These are phyloP conservation scores for Saccharomycopsis babjevae DNA, from an alignment of 805 yeast species.

Conservation along the genomic window DNA sequence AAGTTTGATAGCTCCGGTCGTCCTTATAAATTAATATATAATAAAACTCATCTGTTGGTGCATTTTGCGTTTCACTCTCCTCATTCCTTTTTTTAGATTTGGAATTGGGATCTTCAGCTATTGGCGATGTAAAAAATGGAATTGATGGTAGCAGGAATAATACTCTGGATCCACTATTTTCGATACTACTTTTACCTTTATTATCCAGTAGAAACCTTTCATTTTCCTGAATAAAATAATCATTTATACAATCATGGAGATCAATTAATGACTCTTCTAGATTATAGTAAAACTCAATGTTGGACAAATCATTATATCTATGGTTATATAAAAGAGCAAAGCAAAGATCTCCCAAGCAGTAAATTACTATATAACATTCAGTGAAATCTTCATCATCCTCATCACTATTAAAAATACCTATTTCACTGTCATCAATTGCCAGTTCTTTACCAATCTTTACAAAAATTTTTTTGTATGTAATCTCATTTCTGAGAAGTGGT, in stretches of 20 bases:
- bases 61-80: background rate
- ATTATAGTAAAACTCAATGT: slow-evolving; percentile 12
- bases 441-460: background rate
- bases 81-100: background rate
- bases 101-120: background rate
- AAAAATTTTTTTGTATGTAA: slow-evolving; percentile 9
- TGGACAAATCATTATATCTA: slow-evolving; percentile 10
- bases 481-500: slow-evolving; percentile 10
- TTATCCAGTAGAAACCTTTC: background rate
- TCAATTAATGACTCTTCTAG: slow-evolving; percentile 15
- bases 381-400: background rate
- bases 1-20: slow-evolving; percentile 14
- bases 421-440: background rate
- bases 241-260: slow-evolving; percentile 12
- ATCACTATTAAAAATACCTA: background rate
- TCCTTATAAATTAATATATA: slow-evolving; percentile 14
- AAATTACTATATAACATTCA: slow-evolving; percentile 9
- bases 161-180: background rate
- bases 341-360: slow-evolving; percentile 26
- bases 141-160: background rate
- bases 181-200: background rate
- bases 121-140: background rate
- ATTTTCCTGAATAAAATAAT: slow-evolving; percentile 5
- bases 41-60: slow-evolving; percentile 4
- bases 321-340: slow-evolving; percentile 29